Conservation (phyloP, 73 alveolate species). For the Blepharisma japonicum region DNA sequence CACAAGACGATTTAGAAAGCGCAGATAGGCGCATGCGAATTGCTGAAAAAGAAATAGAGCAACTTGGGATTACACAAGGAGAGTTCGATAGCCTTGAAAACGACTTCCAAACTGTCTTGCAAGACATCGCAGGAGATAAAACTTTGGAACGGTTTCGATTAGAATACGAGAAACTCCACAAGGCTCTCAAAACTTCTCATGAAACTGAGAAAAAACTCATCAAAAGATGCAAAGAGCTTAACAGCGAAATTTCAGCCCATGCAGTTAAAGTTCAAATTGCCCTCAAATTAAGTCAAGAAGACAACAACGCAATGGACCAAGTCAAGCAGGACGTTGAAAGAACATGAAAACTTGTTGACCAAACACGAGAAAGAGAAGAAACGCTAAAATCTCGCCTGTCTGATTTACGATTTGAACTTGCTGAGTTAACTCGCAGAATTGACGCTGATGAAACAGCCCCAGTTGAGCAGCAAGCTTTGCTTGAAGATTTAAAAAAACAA, state of each 20-base stretch:
- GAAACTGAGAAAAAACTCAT: constrained; percentile 79
- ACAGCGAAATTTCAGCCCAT: constrained; percentile 64
- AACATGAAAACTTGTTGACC: constrained; percentile 48
- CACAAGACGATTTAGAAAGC: constrained; percentile 21
- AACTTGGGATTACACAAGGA: not conserved
- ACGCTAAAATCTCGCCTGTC: constrained; percentile 35
- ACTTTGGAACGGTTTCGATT: constrained; percentile 72
- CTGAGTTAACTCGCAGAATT: constrained; percentile 40
- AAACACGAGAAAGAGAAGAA: constrained; percentile 56
- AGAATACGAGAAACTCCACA: constrained; percentile 79
- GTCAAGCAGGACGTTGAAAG: constrained; percentile 30
- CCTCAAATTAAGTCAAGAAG: constrained; percentile 72
- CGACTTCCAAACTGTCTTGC: constrained; percentile 80
- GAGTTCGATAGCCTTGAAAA: constrained; percentile 55
- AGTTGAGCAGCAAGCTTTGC: constrained; percentile 8
- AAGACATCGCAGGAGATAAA: constrained; percentile 85
- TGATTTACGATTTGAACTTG: constrained; percentile 45
- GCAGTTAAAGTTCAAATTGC: constrained; percentile 79
- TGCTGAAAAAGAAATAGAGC: constrained; percentile 23
- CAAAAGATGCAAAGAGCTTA: constrained; percentile 90
- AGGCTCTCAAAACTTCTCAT: constrained; percentile 74
- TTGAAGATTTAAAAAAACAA: constrained; percentile 30
- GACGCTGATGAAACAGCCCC: constrained; percentile 27
- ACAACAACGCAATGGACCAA: constrained; percentile 58
- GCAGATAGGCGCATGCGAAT: constrained; percentile 13